Evolutionary conservation across 108 stramenopile genomes (phyloP).

Genomic region (Skeletonema tropicum): DNA sequence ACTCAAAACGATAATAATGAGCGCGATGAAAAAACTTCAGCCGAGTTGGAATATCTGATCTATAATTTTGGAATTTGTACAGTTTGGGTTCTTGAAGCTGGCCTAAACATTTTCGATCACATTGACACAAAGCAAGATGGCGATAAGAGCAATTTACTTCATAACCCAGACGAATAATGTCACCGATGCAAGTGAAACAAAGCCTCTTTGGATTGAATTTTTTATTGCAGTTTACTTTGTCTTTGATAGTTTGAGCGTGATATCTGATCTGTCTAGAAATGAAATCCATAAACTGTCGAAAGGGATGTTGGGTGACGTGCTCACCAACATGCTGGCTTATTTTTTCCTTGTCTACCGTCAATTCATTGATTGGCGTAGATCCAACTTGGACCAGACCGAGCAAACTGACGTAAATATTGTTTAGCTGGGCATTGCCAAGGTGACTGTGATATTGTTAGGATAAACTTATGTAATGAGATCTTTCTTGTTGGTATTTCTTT

Average conservation of each 20-base stretch:
- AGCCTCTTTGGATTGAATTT: slow-evolving; percentile 28
- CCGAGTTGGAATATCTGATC: slow-evolving; percentile 19
- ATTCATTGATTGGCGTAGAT: slow-evolving; percentile 5
- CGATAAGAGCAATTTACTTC: slow-evolving; percentile 1
- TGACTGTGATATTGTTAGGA: too few species aligned
- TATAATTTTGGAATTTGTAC: slow-evolving; percentile 28
- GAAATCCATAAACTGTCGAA: slow-evolving; percentile 15
- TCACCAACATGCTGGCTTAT: slow-evolving; percentile 11
- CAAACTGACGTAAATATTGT: too few species aligned
- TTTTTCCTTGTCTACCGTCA: slow-evolving; percentile 23
- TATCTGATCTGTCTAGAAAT: slow-evolving; percentile 11
- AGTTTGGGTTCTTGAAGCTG: slow-evolving; percentile 25
- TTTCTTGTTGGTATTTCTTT: too few species aligned
- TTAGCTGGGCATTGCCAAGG: too few species aligned
- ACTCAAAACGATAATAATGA: slow-evolving; percentile 8
- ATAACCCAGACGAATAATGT: background rate
- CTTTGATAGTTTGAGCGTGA: slow-evolving; percentile 1
- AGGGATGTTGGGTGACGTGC: slow-evolving; percentile 20
- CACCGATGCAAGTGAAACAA: background rate
- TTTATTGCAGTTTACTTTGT: slow-evolving; percentile 22
- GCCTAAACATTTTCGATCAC: slow-evolving; percentile 19
- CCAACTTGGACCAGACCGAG: too few species aligned
- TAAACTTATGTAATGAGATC: too few species aligned
- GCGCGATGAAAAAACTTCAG: background rate
- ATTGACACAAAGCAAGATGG: slow-evolving; percentile 7